Base-by-base conservation (phyloP, 768 basidiomycete species). In the Amanita muscaria region DNA sequence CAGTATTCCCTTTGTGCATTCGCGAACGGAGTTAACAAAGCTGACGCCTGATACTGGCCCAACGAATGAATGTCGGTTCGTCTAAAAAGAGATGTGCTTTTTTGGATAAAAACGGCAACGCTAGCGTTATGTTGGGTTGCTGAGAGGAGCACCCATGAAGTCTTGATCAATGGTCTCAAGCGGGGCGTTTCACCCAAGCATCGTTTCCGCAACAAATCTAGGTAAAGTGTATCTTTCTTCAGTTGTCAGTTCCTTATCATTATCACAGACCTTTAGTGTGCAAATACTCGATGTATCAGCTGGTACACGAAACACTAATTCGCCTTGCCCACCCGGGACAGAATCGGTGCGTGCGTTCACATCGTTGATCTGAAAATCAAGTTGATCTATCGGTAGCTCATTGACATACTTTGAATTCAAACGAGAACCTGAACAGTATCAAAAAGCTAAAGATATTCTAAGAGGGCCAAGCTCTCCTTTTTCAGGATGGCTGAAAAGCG, bases 171-270 rank as follows among this genome's bases (percentile, higher is more conserved):
- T 49, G 88, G 89, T 2, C 64, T 80, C n/a, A 81, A 75, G 53
- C 79, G 88, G 35, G 88, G 88, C 2, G 77, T 85, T 1, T 66
- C 84, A 9, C 75, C 81, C 0, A 88, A 85, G 56, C 76, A 86
- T 53, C 70, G 83, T 19, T 67, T 74, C 49, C 71, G 71, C 24
- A 62, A 72, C 5, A 81, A 80, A 58, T 79, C 74, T 31, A 75
- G 80, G 88, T 83, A 30, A 34, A 35, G 3, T 11, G 33, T 15
- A 5, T 22, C 21, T n/a, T n/a, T n/a, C n/a, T n/a, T n/a, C n/a
- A n/a, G n/a, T n/a, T n/a, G n/a, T n/a, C n/a, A n/a, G n/a, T n/a
- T n/a, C 23, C 24, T 11, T 18, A 11, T 25, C 29, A 14, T 5
- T 24, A 3, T 38, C 5, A 12, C 18, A 46, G 44, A 15, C 44